Evolutionary conservation across 306 rosid species (phyloP).

Genomic region (Glycine tomentella): DNA sequence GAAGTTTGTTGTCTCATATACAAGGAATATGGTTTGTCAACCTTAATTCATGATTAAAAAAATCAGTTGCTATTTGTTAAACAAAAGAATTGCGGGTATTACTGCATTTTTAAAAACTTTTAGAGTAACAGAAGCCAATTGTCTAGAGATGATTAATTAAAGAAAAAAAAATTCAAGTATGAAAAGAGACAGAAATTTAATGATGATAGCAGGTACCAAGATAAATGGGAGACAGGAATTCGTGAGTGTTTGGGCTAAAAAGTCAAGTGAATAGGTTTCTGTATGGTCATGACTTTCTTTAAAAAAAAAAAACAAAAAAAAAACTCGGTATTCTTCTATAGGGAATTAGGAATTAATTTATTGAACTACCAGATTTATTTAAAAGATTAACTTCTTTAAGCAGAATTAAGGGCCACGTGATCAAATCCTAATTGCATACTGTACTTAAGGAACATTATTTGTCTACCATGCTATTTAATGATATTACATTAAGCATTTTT

Average conservation of each 20-base stretch:
- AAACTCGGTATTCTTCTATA: not conserved
- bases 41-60: too few species aligned
- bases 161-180: not conserved
- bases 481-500: constrained; percentile 28
- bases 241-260: constrained; percentile 20
- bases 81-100: too few species aligned
- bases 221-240: not conserved
- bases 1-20: too few species aligned
- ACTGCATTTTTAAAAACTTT: not conserved
- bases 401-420: too few species aligned
- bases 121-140: not conserved
- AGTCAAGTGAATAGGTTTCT: constrained; percentile 2
- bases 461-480: not conserved
- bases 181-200: constrained; percentile 22
- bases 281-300: not conserved
- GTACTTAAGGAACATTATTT: not conserved
- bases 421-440: not conserved
- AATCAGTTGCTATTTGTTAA: too few species aligned
- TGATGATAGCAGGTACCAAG: not conserved
- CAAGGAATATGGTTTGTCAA: too few species aligned
- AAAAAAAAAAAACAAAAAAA: too few species aligned
- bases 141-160: not conserved
- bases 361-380: not conserved
- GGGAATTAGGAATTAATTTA: too few species aligned
- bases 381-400: not conserved